These are phyloP conservation scores for Hypoxylon lienhwacheense DNA, from an alignment of 495 filamentous ascomycete genomes.

Conservation along the genomic window DNA sequence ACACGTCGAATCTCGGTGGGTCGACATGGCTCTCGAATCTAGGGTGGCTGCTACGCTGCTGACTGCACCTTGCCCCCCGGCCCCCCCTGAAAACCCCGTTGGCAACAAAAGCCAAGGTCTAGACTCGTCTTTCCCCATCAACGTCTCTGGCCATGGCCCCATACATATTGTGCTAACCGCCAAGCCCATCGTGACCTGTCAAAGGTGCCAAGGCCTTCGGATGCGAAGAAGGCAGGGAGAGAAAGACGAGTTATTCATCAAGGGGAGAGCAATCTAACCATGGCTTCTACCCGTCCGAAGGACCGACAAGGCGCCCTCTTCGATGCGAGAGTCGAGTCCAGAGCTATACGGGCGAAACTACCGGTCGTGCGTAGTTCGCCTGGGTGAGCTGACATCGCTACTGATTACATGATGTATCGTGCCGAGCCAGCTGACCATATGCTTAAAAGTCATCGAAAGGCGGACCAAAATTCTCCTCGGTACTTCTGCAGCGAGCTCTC, in stretches of 20 bases:
- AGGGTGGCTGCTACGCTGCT: constrained; percentile 20
- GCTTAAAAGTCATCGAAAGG: constrained; percentile 10
- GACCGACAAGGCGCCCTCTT: constrained; percentile 9
- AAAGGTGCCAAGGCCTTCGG: constrained; percentile 22
- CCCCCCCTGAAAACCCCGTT: constrained; percentile 3
- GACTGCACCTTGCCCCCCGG: constrained; percentile 8
- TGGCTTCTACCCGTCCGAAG: constrained; percentile 16
- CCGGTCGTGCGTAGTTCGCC: constrained; percentile 23
- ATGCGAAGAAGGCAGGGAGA: constrained; percentile 18
- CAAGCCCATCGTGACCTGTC: constrained; percentile 5
- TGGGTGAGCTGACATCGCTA: constrained; percentile 13
- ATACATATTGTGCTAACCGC: neutral
- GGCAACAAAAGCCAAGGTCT: constrained; percentile 5
- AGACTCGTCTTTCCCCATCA: constrained; percentile 22
- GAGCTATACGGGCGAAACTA: constrained; percentile 1
- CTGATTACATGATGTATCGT: neutral
- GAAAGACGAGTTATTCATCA: constrained; percentile 6
- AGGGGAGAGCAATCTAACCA: constrained; percentile 29
- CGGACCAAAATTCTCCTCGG: constrained; percentile 4
- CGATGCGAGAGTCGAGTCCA: constrained; percentile 6
- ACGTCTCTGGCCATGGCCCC: constrained; percentile 10
- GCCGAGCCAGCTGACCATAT: constrained; percentile 1
- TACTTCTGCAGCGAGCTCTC: constrained; percentile 2
- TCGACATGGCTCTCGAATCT: constrained; percentile 7
- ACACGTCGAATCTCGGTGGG: constrained; percentile 15